phyloP scores from a whole-genome alignment of 495 filamentous ascomycete genomes.

The Mytilinidion resinicola region DNA sequence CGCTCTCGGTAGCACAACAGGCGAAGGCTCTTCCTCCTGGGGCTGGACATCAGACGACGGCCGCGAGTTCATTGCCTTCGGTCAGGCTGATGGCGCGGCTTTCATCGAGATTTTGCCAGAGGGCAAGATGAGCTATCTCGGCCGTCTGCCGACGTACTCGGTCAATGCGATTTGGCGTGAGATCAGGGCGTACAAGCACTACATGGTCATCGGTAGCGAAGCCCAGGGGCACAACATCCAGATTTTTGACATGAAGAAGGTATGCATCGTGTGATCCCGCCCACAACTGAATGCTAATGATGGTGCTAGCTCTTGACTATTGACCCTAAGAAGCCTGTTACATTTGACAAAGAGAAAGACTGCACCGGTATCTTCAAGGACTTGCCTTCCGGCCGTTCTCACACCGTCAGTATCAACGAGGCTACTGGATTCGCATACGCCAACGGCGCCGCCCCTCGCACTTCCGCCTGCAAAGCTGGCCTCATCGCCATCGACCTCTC shows the following conservation, averaged over 20 bases:
- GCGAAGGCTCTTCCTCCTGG: conserved; percentile 37
- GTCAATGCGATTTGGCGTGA: conserved; percentile 23
- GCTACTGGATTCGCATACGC: conserved; percentile 48
- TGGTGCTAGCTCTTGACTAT: conserved; percentile 16
- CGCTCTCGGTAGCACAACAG: conserved; percentile 40
- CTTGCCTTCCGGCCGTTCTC: conserved; percentile 41
- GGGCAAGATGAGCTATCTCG: conserved; percentile 51
- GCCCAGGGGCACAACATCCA: conserved; percentile 26
- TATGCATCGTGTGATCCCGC: conserved; percentile 37
- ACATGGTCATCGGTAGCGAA: conserved; percentile 25
- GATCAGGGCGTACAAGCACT: conserved; percentile 19
- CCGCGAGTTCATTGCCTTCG: conserved; percentile 54
- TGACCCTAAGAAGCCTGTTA: conserved; percentile 29
- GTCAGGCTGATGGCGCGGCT: conserved; percentile 51
- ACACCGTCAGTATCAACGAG: conserved; percentile 40
- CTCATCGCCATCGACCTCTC: conserved; percentile 49
- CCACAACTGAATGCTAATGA: not conserved
- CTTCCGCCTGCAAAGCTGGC: conserved; percentile 42
- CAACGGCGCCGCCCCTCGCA: conserved; percentile 45
- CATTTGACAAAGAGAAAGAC: conserved; percentile 35
- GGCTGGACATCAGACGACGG: conserved; percentile 53
- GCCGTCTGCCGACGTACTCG: conserved; percentile 34
- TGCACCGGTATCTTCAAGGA: conserved; percentile 30
- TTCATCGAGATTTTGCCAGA: conserved; percentile 48
- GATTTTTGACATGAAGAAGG: conserved; percentile 37